Percentiles rank a stretch among this genome's conserved stretches.
Conservation (phyloP, 2,329 filamentous ascomycete species). For the Apiospora sp. region DNA sequence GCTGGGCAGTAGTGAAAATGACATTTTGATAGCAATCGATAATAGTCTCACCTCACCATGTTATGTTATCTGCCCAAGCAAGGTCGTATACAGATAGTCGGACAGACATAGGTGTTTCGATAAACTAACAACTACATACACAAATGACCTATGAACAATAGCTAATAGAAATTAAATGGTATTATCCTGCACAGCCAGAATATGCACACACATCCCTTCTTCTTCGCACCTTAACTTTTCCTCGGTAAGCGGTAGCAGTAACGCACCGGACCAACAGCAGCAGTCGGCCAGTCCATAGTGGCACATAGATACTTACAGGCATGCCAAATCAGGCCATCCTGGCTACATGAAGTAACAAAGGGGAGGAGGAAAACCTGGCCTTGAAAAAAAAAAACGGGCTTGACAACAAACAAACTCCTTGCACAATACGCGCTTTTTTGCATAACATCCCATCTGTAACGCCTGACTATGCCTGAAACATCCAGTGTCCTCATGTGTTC, state of each 20-base stretch:
- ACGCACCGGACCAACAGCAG: not conserved
- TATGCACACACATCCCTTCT: not conserved
- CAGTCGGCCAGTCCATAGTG: not conserved
- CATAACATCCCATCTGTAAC: slow-evolving; percentile 7
- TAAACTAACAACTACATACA: not conserved
- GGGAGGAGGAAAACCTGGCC: not conserved
- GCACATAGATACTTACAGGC: slow-evolving; percentile 10
- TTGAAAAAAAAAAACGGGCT: not conserved
- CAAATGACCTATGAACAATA: not conserved
- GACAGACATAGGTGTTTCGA: not conserved
- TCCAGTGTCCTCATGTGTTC: slow-evolving; percentile 1
- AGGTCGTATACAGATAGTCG: not conserved
- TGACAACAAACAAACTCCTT: slow-evolving; percentile 9
- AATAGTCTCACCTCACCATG: not conserved
- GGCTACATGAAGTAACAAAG: not conserved
- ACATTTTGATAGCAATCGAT: not conserved
- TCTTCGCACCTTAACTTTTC: not conserved
- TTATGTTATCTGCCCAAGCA: not conserved
- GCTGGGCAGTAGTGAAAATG: too few species aligned
- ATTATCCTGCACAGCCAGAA: not conserved
- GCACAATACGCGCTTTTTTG: not conserved
- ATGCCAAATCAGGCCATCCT: not conserved
- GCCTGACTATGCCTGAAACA: slow-evolving; percentile 5
- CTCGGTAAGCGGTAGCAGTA: not conserved
- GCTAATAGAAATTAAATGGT: not conserved